These are phyloP conservation scores for Termitomyces eurrhizus DNA, from an alignment of 768 basidiomycete species.

Conservation along the genomic window DNA sequence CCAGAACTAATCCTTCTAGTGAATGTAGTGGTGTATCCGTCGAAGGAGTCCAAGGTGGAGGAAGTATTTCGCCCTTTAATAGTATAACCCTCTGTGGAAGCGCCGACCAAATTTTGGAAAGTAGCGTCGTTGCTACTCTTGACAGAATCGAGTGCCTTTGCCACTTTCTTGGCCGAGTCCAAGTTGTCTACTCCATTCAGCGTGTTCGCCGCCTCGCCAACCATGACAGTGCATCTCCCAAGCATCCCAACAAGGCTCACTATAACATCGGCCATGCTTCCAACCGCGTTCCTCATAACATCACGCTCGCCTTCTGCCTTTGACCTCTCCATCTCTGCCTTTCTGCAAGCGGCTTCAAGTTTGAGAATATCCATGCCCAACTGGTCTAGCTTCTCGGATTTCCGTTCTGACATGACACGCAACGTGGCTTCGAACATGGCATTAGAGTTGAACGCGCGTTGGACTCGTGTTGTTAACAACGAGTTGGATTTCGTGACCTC, in stretches of 20 bases:
- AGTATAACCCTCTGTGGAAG: slow-evolving; percentile 59
- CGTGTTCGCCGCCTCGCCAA: slow-evolving; percentile 52
- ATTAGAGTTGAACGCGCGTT: slow-evolving; percentile 68
- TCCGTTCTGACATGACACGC: slow-evolving; percentile 77
- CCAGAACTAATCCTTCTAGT: slow-evolving; percentile 48
- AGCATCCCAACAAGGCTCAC: slow-evolving; percentile 78
- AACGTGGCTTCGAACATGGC: slow-evolving; percentile 86
- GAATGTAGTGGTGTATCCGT: slow-evolving; percentile 46
- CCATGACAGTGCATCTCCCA: slow-evolving; percentile 69
- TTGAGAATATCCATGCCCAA: slow-evolving; percentile 64
- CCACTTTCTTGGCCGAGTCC: slow-evolving; percentile 40
- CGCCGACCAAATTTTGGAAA: slow-evolving; percentile 64
- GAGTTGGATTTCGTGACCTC: slow-evolving; percentile 58
- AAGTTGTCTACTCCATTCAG: slow-evolving; percentile 28
- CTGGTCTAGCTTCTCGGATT: slow-evolving; percentile 76
- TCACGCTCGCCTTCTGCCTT: slow-evolving; percentile 66
- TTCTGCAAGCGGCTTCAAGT: slow-evolving; percentile 60
- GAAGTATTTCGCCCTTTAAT: slow-evolving; percentile 27
- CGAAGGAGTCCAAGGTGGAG: slow-evolving; percentile 44
- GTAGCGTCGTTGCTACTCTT: slow-evolving; percentile 67
- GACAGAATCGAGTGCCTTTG: slow-evolving; percentile 45
- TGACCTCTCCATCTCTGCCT: slow-evolving; percentile 66
- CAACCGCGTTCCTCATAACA: slow-evolving; percentile 57
- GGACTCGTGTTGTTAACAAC: slow-evolving; percentile 50
- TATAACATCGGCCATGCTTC: slow-evolving; percentile 61